Base-by-base conservation (phyloP, 2,329 filamentous ascomycete species). In the Epichloe uncinata region DNA sequence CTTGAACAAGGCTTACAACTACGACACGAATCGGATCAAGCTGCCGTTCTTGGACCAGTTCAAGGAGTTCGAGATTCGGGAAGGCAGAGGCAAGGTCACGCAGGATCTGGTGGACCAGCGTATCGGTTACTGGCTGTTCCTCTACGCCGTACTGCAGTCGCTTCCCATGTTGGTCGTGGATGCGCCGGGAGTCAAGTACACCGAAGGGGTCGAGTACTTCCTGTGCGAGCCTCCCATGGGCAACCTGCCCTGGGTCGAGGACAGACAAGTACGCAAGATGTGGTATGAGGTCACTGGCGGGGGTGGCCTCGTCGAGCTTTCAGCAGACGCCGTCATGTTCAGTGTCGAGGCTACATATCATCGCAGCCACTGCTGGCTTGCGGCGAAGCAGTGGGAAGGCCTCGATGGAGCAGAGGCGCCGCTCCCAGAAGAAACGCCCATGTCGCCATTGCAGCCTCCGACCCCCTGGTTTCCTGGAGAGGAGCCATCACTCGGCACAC, bases 1-100 rank as follows among this genome's bases (percentile, higher is more conserved):
- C 35, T 69, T 96, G n/a, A 81, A 84, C 61, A 83, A 82, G 53
- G 84, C 85, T 0, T 90, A 90, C 67, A 95, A 95, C 56, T 77
- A 80, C 42, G 86, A 91, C 56, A 81, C 81, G 1, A 78, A 78
- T 53, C 69, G 70, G 20, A 58, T 75, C 37, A 64, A 69, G 45
- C 70, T 76, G 12, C 77, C 82, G 0, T 89, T 91, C 63, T 65
- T 90, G 34, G 72, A 79, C 5, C 75, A 79, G 26, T 91, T 86
- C 67, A 79, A 79, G 54, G 74, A 79, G 1, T 86, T 88, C 55
- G 87, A 91, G 66, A 68, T 74, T 36, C 81, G 81, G 44, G 81
- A 87, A 53, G 79, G 80, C 18, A 75, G 75, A 52, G 77, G 81
- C 51, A 81, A 79, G 62, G 76, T 71, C 38, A 73, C 81, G 33